Conservation (phyloP, 1,284 basidiomycete genomes). For the Calocybe gambosa region DNA sequence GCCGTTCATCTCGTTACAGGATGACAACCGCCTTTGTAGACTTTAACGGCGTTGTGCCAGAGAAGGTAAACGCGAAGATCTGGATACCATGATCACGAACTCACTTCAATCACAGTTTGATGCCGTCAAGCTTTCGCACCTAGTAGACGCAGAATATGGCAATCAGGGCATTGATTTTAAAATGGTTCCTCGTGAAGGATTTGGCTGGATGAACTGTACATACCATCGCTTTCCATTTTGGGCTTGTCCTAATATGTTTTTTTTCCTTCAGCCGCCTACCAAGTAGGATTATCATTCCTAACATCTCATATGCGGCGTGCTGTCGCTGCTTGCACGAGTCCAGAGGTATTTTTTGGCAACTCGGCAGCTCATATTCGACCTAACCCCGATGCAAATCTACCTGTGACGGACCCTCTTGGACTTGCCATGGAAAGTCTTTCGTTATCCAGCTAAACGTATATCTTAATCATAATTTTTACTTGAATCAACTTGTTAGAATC, state of each 20-base stretch:
- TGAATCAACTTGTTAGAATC: neutral
- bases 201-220: conserved; percentile 93
- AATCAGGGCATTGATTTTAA: conserved; percentile 98
- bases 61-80: conserved; percentile 62
- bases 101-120: conserved; percentile 60
- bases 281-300: conserved; percentile 92
- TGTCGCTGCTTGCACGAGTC: conserved; percentile 87
- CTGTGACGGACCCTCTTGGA: conserved; percentile 56
- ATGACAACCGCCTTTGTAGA: conserved; percentile 92
- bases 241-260: neutral
- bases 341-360: conserved; percentile 78
- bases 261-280: conserved; percentile 71
- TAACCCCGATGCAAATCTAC: conserved; percentile 30
- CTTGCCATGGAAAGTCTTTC: conserved; percentile 64
- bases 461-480: neutral
- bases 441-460: conserved; percentile 17
- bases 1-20: conserved; percentile 34
- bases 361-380: conserved; percentile 33
- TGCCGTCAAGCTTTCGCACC: conserved; percentile 89
- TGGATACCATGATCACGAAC: neutral
- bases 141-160: conserved; percentile 97
- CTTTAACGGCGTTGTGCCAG: conserved; percentile 95
- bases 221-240: conserved; percentile 6
- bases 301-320: conserved; percentile 93
- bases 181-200: conserved; percentile 93